Base-by-base conservation (phyloP, 2,329 filamentous ascomycete genomes). In the Scleromitrula shiraiana region DNA sequence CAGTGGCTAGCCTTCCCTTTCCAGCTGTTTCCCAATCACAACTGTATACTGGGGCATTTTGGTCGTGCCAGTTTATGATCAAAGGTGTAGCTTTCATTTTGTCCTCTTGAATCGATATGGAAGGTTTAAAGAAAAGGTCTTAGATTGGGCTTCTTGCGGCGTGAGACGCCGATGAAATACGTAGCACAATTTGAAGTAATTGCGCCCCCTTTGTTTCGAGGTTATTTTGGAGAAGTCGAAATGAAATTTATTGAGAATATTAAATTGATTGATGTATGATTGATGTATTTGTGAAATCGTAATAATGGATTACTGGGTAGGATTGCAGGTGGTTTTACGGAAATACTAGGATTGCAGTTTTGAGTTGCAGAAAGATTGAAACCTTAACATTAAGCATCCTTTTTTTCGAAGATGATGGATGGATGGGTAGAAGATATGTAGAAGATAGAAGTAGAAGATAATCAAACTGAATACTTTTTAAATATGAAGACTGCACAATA, bases 1-100 rank as follows among this genome's bases (percentile, higher is more conserved):
- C 91, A 8, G 93, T 98, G 50, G 93, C 93, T 54, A 98, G 73
- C 62, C 93, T 82, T 46, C 89, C 89, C 67, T 93, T 96, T 55
- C 88, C 89, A 64, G 88, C 78, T 40, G 88, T 88, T 66, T 98
- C 91, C 66, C 97, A 98, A 68, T 97, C 91, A 59, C 89, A 88
- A 36, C 91, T 96, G 72, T 97, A 98, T 66, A 98, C 90, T 50
- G 93, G 93, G 61, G 88, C 82, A 70, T 94, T 95, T 65, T 95
- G 88, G 68, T 96, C 88, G 70, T 98, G 94, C 93, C 93, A 98
- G 74, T 94, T 88, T 71, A 98, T 91, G 65, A 97, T 91, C 59
- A 98, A 78, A 60, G 93, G 91, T 64, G 88, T 84, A 65, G 89
- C 90, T 78, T 95, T 97, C 93, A 98, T 98, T 65, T 7, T 60